Base-by-base conservation (phyloP, 352 stramenopile genomes). In the Phytophthora pinifolia region DNA sequence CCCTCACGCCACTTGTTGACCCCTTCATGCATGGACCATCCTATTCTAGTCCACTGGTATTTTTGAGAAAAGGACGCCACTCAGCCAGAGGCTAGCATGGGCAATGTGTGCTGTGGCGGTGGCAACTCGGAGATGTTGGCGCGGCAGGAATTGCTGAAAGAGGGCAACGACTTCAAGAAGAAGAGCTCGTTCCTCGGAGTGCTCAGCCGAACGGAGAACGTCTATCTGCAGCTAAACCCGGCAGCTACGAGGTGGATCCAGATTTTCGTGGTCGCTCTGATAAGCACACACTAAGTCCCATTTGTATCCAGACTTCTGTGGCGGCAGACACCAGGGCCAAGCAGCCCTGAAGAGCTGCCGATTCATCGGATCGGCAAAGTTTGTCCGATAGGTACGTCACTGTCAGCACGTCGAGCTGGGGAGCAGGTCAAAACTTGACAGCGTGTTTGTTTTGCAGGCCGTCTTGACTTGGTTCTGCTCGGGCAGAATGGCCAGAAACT, bases 131-230 rank as follows among this genome's bases (percentile, higher is more conserved):
- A 90, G 69, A 78, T 79, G 65, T 50, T 79, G 37, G 71, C 79
- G 50, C 76, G 77, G 15, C 79, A 75, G 34, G 74, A 81, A 47
- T 43, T 85, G 42, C 75, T 90, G 0, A 83, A 81, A 53, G 77
- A 88, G 62, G 79, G 79, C 53, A 67, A 56, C 47, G 74, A 84
- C 34, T 88, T 88, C 54, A 87, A 82, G 70, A 82, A 83, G 50
- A 88, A 86, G 62, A 84, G 56, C 31, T 62, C 74, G 39, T 87
- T 81, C 34, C 45, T 90, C 2, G 73, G 80, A n/a, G 72, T 88
- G 30, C 47, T 90, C 42, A 85, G 70, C 36, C 73, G 73, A 49
- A 76, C 60, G 13, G 79, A 89, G 30, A 57, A 49, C 13, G 74
- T 88, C 15, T 78, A 86, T 50, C 53, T 89, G 33, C 77, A 86